Evolutionary conservation across 495 filamentous ascomycete species (phyloP), one percentile per base, ranked within the genome.

Genomic region (Bacidia rubella): DNA sequence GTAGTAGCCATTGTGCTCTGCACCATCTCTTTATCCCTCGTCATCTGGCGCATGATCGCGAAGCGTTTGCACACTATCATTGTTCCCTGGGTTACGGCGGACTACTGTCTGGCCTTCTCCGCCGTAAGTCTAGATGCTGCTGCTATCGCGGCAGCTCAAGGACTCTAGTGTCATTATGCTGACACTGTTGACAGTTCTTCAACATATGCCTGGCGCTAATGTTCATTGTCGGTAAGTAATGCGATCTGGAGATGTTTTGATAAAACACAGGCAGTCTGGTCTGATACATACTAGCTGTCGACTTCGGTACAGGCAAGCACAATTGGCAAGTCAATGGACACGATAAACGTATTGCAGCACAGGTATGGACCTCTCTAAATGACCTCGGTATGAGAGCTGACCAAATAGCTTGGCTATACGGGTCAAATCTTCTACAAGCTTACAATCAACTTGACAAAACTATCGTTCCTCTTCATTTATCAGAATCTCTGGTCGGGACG

Each of bases 351-450:
- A 43, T 47, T 22, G 49, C 54, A n/a, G 26, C 53, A 22, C 47
- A 54, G 47, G 56, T 58, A 51, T 40, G 48, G 1, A 11, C 11
- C 24, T n/a, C 2, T n/a, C 5, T 1, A n/a, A 19, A 15, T 25
- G n/a, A 10, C n/a, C 20, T 35, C 7, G 29, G 15, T 7, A 35
- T 7, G 7, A 35, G 29, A 35, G 15, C 29, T 35, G 15, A 35
- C 29, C 5, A 35, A 7, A 7, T 15, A 68, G 66, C 59, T 49
- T 21, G 66, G 66, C 56, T 69, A 60, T 58, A 47, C 63, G 29
- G 61, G 62, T 45, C 67, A 69, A 35, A 62, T 69, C 56, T 47
- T 65, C 23, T 70, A 70, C 60, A 67, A 68, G 35, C 57, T 63
- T 35, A 58, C 66, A 41, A 60, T 70, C 27, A 56, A 57, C 38